These are phyloP conservation scores for Mortierella sp. DNA, from an alignment of 371 early-diverging fungal genomes.

Conservation along the genomic window DNA sequence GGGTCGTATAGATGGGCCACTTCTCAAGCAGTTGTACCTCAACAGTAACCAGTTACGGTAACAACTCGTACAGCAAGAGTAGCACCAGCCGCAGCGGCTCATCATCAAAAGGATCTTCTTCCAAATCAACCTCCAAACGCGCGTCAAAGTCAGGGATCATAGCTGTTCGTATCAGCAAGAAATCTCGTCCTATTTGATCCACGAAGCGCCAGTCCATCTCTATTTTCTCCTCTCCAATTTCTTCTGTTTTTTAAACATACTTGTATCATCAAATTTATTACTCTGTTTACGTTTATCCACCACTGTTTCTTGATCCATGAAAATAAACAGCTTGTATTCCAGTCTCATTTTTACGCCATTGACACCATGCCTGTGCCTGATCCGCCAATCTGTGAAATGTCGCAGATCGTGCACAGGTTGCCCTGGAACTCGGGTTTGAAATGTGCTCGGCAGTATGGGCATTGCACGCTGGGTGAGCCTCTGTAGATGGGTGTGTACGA, in stretches of 20 bases:
- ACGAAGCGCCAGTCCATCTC: not conserved
- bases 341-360: not conserved
- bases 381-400: slow-evolving; percentile 55
- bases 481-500: slow-evolving; percentile 91
- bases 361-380: slow-evolving; percentile 43
- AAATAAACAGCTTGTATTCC: slow-evolving; percentile 10
- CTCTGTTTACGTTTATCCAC: not conserved
- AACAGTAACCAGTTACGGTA: not conserved
- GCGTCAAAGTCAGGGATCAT: slow-evolving; percentile 15
- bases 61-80: not conserved
- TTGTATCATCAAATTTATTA: slow-evolving; percentile 8
- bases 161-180: slow-evolving; percentile 23
- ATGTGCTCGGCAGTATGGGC: slow-evolving; percentile 91
- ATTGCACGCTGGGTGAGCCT: slow-evolving; percentile 81
- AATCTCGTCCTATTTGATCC: slow-evolving; percentile 23
- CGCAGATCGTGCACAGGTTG: slow-evolving; percentile 88
- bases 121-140: not conserved
- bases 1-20: not conserved
- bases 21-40: not conserved
- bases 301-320: not conserved
- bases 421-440: slow-evolving; percentile 87
- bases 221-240: not conserved
- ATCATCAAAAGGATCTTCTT: not conserved
- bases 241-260: not conserved
- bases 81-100: not conserved